phyloP scores from a whole-genome alignment of 345 rosid species.

The Eucalyptus urophylla region DNA sequence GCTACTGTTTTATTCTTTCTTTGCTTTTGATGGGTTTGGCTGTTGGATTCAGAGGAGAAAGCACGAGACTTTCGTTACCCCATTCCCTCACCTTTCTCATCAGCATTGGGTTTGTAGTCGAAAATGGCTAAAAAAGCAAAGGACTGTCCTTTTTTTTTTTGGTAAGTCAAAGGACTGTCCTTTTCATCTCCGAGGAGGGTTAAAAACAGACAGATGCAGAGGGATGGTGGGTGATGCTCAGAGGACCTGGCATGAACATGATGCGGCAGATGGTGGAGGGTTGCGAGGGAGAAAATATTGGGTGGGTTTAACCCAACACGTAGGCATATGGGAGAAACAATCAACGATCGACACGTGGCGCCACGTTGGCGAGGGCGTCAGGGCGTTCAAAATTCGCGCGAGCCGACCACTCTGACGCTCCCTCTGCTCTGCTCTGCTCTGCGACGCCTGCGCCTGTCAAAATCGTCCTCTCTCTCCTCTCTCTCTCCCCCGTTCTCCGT shows the following conservation, averaged over 20 bases:
- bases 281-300: background rate
- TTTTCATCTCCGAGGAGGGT: background rate
- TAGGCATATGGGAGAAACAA: too few relatives aligned
- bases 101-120: background rate
- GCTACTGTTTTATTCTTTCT: background rate
- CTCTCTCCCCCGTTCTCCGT: too few relatives aligned
- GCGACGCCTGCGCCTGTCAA: too few relatives aligned
- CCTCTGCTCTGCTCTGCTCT: too few relatives aligned
- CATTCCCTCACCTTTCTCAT: slow-evolving; percentile 12
- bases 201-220: too few relatives aligned
- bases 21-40: background rate
- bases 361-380: too few relatives aligned
- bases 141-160: background rate
- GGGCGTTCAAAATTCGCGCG: too few relatives aligned
- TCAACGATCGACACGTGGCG: too few relatives aligned
- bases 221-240: background rate
- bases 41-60: background rate
- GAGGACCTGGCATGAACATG: slow-evolving; percentile 24
- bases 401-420: too few relatives aligned
- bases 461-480: too few relatives aligned
- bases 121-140: slow-evolving; percentile 30
- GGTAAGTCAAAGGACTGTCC: slow-evolving; percentile 4
- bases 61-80: background rate
- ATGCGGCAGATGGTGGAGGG: slow-evolving; percentile 25
- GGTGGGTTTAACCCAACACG: too few relatives aligned